Base-by-base conservation (phyloP, 108 stramenopile species). In the Stephanodiscus minutulus region DNA sequence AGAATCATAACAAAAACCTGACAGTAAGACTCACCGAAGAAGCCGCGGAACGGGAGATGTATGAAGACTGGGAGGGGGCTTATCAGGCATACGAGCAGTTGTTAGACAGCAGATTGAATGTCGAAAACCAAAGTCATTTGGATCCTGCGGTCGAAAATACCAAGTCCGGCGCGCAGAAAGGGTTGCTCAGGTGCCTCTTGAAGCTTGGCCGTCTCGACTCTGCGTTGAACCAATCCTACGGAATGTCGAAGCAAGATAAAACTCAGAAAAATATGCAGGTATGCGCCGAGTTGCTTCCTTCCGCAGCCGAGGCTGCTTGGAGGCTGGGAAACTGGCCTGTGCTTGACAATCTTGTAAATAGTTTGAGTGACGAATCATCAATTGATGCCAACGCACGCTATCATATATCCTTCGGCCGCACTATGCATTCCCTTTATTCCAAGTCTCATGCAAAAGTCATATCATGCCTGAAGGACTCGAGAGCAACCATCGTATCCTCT, bases 281-380 rank as follows among this genome's bases (percentile, higher is more conserved):
- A 29, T 53, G 53, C 50, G 43, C 55, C 37, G 76, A 74, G 31
- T 61, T 79, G 29, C 60, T 68, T 29, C 74, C 61, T 72, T 90
- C 57, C 71, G 91, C 93, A 53, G 83, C 86, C 13, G 89, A 96
- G 63, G 96, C 96, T 8, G 87, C 96, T 22, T 93, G 92, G 92
- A 83, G 88, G 41, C 85, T 96, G 35, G 93, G 93, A 18, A 81
- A 78, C 41, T 96, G 96, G 96, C 71, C 84, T 20, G 69, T 73
- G 21, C 78, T 95, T 24, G 82, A 79, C 29, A 43, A 66, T 2
- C 59, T 74, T 36, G 68, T 73, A 8, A 59, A 66, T 33, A 37
- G 43, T 44, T 29, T 36, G 18, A 56, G 64, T 24, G 37, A 60
- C 47, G 67, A 54, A 31, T 22, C 39, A 8, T 12, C 24, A 0